Conservation (phyloP, 2,329 filamentous ascomycete genomes). For the Venturia pyrina region DNA sequence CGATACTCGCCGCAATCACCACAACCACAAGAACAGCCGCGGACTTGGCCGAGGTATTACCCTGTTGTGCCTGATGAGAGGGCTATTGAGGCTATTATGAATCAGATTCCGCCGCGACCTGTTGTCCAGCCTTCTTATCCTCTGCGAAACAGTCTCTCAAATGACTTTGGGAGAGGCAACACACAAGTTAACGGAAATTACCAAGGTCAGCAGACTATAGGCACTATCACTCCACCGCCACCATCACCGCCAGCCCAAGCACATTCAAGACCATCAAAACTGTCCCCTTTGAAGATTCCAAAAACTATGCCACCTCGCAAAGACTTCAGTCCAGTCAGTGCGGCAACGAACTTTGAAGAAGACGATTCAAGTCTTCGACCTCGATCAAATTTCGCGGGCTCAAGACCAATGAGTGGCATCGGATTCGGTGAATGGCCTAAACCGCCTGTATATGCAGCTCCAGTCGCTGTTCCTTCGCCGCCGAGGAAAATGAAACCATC, state of each 20-base stretch:
- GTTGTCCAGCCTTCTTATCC: neutral
- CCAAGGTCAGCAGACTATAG: neutral
- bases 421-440: neutral
- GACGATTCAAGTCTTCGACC: neutral
- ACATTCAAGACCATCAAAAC: neutral
- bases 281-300: neutral
- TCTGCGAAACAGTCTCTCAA: too few relatives aligned
- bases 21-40: neutral
- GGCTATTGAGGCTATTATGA: neutral
- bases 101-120: neutral
- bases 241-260: neutral
- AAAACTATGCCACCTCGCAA: neutral
- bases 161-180: too few relatives aligned
- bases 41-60: constrained; percentile 8
- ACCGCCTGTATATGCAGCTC: neutral
- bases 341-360: constrained; percentile 1
- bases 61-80: constrained; percentile 7
- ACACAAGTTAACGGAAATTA: neutral
- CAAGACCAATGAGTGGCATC: neutral
- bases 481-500: neutral
- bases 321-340: neutral
- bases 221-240: neutral
- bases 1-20: neutral
- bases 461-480: neutral
- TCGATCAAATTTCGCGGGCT: neutral